Conservation (phyloP, 2,329 filamentous ascomycete species). For the Xylaria sp. region DNA sequence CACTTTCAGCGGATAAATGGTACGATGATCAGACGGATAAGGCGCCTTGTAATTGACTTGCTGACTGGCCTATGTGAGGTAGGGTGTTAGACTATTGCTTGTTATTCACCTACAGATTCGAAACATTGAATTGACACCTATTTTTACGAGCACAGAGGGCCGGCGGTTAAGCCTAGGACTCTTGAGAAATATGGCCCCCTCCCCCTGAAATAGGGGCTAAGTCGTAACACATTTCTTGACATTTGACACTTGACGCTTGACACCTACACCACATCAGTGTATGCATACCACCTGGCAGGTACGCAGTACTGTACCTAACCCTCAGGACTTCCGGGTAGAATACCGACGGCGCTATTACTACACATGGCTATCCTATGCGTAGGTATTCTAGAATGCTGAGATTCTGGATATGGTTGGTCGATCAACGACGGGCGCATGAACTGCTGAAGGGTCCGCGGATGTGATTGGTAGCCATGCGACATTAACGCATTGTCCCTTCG, state of each 20-base stretch:
- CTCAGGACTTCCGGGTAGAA: conserved; percentile 1
- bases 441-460: conserved; percentile 4
- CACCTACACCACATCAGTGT: background rate
- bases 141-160: background rate
- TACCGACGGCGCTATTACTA: conserved; percentile 1
- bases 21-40: conserved; percentile 18
- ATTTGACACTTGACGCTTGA: background rate
- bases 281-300: background rate
- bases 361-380: too few relatives aligned
- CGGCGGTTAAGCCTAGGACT: background rate
- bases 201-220: background rate
- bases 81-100: background rate
- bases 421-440: conserved; percentile 26
- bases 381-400: background rate
- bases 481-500: conserved; percentile 9
- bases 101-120: background rate
- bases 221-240: background rate
- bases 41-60: background rate
- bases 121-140: background rate
- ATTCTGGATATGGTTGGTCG: background rate
- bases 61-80: background rate
- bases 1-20: conserved; percentile 13
- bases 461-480: conserved; percentile 24
- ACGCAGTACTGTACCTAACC: too few relatives aligned
- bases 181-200: background rate